These are phyloP conservation scores for Cystobasidium slooffiae DNA, from an alignment of 1,284 basidiomycete genomes.

Conservation along the genomic window DNA sequence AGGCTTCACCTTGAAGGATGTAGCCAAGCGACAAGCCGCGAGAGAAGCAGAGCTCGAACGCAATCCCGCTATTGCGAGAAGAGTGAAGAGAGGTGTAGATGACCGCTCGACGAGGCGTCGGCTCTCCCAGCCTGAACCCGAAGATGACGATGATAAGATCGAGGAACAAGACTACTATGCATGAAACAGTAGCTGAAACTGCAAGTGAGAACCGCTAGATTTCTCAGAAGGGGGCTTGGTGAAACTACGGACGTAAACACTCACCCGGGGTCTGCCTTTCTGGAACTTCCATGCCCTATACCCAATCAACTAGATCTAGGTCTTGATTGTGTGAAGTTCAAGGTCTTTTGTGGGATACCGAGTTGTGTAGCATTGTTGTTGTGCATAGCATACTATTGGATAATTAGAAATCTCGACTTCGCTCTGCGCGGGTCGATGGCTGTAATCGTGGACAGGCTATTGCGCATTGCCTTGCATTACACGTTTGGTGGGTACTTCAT, in stretches of 20 bases:
- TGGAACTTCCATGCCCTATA: no score
- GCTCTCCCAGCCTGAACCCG: not conserved
- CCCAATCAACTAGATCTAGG: no score
- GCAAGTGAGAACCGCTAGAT: not conserved
- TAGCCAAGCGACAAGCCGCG: conserved; percentile 1
- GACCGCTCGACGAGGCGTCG: not conserved
- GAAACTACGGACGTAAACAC: no score
- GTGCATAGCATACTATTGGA: no score
- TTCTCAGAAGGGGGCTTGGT: no score
- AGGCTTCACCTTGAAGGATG: conserved; percentile 30
- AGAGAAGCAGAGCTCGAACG: conserved; percentile 18
- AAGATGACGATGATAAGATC: not conserved
- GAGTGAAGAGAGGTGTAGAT: not conserved
- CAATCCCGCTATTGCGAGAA: conserved; percentile 19
- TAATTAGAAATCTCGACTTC: no score
- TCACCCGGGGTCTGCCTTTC: no score
- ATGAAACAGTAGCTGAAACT: not conserved
- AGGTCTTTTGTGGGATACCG: no score
- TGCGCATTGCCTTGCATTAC: not conserved
- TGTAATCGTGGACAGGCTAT: not conserved
- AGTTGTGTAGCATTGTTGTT: no score
- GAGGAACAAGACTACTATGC: conserved; percentile 9
- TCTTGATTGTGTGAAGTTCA: no score
- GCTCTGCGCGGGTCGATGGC: no score
- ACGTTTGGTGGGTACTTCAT: conserved; percentile 24